Base-by-base conservation (phyloP, 768 basidiomycete species). In the Amanita subjunquillea region DNA sequence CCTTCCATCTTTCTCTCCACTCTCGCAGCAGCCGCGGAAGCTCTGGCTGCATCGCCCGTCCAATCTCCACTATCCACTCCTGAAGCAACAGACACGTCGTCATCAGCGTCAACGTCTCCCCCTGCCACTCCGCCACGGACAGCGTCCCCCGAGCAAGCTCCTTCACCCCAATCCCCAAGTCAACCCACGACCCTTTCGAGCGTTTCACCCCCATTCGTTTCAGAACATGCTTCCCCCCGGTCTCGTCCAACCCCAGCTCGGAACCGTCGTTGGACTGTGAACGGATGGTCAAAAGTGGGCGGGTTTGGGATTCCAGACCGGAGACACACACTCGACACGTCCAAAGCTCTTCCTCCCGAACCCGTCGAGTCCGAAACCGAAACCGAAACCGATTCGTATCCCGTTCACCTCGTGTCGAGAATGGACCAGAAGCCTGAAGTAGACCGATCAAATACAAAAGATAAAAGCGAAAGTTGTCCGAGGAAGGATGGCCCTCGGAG, bases 261-360 rank as follows among this genome's bases (percentile, higher is more conserved):
- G 4, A 53, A 37, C 36, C 51, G 51, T 25, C 51, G 51, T 4
- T 53, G 51, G 51, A 53, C 51, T 7, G 51, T 53, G 17, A 53
- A 43, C 38, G 51, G 51, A 39, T 46, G 42, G 42, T 38, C 43
- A 9, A 53, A 46, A 42, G 43, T 37, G 0, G 15, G 44, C 9
- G 34, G 22, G 4, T 17, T 53, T 9, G 32, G 45, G 4, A 53
- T 30, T 20, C 42, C 51, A 9, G 50, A 53, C 5, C 29, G 51
- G 25, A 37, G 34, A 46, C 51, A 23, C 22, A 32, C 32, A 6
- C 32, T 10, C n/a, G n/a, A 52, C n/a, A 15, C n/a, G 9, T 25
- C 43, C n/a, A 32, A 53, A 23, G 22, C 36, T 2, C 43, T 20
- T 15, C 27, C 51, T 9, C 13, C 51, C 7, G 43, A 37, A 8